Evolutionary conservation across 306 rosid species (phyloP), one percentile per base, ranked within the genome.

Genomic region (Lagenaria siceraria): DNA sequence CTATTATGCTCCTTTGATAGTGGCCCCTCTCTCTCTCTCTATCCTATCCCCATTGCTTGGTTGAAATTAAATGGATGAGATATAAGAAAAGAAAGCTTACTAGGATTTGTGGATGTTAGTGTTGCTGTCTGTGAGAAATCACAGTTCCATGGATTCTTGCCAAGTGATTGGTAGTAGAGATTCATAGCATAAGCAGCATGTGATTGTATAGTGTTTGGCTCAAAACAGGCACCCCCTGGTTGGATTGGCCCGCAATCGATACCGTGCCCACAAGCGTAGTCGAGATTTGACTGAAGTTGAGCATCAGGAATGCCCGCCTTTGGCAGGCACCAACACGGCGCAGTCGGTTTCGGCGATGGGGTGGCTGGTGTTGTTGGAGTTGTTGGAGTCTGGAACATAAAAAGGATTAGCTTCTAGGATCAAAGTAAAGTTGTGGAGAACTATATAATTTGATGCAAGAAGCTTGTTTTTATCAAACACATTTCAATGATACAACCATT

Each of bases 101-200:
- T 92, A 58, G 99, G 99, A 80, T 92, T 92, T 71, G 89, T 76
- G 51, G 97, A 90, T 10, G 97, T 86, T 68, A 95, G 81, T 6
- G 64, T 82, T 51, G 97, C 99, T 18, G 97, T 80, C 79, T 95
- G 96, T 61, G 97, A 85, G 89, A 95, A 95, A 83, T 95, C 96
- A 79, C 99, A 95, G 81, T 92, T 89, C 88, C 89, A 83, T n/a
- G 86, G 89, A 65, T 83, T 78, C 74, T 77, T 89, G 17, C 82
- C 88, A 75, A 74, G 51, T 4, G 80, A 81, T 35, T 95, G 99
- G 80, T 85, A 95, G 78, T 95, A 95, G 52, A 89, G 89, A 84
- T 95, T 95, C 97, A 95, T 95, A 80, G 96, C 97, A 83, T 79
- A 95, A 70, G 99, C 84, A 62, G 97, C 89, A 76, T 91, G 98